These are phyloP conservation scores for Chlorella ohadii DNA, from an alignment of 139 green algal genomes.

Conservation along the genomic window DNA sequence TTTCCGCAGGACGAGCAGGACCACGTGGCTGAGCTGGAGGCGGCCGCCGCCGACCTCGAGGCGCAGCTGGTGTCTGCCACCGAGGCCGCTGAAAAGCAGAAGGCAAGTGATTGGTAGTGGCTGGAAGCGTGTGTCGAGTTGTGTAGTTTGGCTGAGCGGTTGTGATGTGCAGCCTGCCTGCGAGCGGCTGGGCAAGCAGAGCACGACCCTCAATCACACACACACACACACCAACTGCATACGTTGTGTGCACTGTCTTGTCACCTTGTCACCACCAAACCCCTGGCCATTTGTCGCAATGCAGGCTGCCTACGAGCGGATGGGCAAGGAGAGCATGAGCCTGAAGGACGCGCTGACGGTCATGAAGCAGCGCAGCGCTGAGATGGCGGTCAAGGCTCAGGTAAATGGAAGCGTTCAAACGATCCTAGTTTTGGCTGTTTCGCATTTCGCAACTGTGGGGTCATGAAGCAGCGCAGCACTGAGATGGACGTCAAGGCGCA, in stretches of 20 bases:
- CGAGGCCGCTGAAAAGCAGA: conserved; percentile 20
- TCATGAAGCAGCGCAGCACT: conserved; percentile 49
- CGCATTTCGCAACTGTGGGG: neutral
- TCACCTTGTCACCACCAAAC: too few species aligned
- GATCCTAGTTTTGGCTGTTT: too few species aligned
- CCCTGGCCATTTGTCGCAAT: too few species aligned
- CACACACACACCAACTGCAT: too few species aligned
- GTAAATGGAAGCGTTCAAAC: neutral
- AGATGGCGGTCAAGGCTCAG: conserved; percentile 45
- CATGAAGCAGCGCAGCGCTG: conserved; percentile 55
- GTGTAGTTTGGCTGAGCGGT: too few species aligned
- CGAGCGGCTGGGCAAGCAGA: too few species aligned
- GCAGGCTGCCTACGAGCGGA: conserved; percentile 19
- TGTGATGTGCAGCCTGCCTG: too few species aligned
- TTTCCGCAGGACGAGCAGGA: conserved; percentile 8
- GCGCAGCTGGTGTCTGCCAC: conserved; percentile 25
- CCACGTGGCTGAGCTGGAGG: conserved; percentile 38
- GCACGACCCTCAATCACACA: too few species aligned
- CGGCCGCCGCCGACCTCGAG: conserved; percentile 22
- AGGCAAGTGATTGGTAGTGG: neutral
- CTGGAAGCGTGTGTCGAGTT: too few species aligned
- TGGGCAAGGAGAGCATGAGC: conserved; percentile 48
- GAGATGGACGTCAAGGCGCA: too few species aligned
- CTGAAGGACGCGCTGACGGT: conserved; percentile 52
- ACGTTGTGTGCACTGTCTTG: too few species aligned